Percentiles rank a stretch among this genome's conserved stretches.
Conservation (phyloP, 768 basidiomycete genomes). For the Auricularia sp. region DNA sequence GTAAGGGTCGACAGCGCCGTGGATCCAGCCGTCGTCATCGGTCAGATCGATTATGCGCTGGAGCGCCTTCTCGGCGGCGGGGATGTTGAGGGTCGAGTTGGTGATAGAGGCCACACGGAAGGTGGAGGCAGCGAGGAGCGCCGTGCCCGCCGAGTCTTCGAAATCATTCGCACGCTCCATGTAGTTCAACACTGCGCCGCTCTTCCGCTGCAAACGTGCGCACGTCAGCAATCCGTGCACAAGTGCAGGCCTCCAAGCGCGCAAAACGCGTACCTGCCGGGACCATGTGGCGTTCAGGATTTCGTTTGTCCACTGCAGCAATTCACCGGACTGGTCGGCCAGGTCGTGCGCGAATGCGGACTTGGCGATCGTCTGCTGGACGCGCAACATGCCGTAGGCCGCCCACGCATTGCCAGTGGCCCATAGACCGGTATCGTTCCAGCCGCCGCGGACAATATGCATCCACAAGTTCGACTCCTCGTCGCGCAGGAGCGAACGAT, state of each 20-base stretch:
- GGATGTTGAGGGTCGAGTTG: background rate
- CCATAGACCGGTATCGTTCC: slow-evolving; percentile 9
- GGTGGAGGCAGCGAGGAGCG: slow-evolving; percentile 4
- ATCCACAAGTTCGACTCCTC: slow-evolving; percentile 14
- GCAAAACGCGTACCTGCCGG: background rate
- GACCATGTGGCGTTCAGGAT: slow-evolving; percentile 20
- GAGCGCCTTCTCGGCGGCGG: slow-evolving; percentile 1
- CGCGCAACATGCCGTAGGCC: slow-evolving; percentile 31
- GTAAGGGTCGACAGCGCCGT: slow-evolving; percentile 2
- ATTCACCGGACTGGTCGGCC: slow-evolving; percentile 20
- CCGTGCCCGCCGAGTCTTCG: slow-evolving; percentile 5
- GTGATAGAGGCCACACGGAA: slow-evolving; percentile 2
- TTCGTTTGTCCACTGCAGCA: slow-evolving; percentile 28
- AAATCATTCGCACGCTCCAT: slow-evolving; percentile 1
- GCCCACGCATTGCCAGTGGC: slow-evolving; percentile 29
- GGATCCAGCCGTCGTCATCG: slow-evolving; percentile 2
- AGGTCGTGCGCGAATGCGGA: slow-evolving; percentile 20
- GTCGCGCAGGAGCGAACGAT: slow-evolving; percentile 14
- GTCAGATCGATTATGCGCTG: background rate
- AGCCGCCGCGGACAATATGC: slow-evolving; percentile 18
- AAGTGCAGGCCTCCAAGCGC: background rate
- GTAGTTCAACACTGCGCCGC: background rate
- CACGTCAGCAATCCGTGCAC: background rate
- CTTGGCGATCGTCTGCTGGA: slow-evolving; percentile 28
- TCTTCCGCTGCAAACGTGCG: background rate